phyloP scores from a whole-genome alignment of 441 rosid genomes.

The Mallotus repandus region DNA sequence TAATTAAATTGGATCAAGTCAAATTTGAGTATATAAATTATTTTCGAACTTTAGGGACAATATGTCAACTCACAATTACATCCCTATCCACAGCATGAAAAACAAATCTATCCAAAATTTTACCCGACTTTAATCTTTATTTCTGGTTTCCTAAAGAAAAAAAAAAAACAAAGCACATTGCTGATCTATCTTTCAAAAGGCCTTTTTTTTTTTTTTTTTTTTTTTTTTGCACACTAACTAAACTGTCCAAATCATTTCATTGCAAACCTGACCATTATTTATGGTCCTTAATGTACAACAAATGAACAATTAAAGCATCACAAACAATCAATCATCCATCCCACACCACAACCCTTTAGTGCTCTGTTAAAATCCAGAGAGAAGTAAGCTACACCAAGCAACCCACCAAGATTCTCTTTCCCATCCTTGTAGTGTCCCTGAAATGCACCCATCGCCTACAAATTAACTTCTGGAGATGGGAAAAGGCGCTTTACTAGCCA shows the following conservation, averaged over 20 bases:
- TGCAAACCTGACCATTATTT: slow-evolving; percentile 10
- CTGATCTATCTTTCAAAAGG: background rate
- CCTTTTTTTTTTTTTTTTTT: no score
- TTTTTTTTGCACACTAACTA: background rate
- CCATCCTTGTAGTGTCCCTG: background rate
- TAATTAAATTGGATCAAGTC: no score
- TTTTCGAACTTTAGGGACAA: no score
- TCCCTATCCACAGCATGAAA: no score
- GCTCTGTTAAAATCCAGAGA: slow-evolving; percentile 11
- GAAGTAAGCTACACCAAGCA: slow-evolving; percentile 8
- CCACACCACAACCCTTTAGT: background rate
- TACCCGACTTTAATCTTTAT: no score
- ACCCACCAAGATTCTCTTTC: no score
- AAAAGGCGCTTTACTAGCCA: slow-evolving; percentile 72
- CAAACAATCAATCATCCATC: slow-evolving; percentile 20
- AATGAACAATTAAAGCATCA: slow-evolving; percentile 20
- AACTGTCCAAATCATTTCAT: slow-evolving; percentile 14
- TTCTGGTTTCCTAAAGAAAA: no score
- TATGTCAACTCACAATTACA: no score
- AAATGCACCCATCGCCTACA: slow-evolving; percentile 29
- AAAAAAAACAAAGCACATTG: no score
- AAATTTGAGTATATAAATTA: no score
- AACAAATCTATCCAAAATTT: no score
- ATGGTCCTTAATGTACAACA: slow-evolving; percentile 19
- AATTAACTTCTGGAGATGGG: slow-evolving; percentile 56